Evolutionary conservation across 805 yeast genomes (phyloP).

Genomic region (Suhomyces prunicola): DNA sequence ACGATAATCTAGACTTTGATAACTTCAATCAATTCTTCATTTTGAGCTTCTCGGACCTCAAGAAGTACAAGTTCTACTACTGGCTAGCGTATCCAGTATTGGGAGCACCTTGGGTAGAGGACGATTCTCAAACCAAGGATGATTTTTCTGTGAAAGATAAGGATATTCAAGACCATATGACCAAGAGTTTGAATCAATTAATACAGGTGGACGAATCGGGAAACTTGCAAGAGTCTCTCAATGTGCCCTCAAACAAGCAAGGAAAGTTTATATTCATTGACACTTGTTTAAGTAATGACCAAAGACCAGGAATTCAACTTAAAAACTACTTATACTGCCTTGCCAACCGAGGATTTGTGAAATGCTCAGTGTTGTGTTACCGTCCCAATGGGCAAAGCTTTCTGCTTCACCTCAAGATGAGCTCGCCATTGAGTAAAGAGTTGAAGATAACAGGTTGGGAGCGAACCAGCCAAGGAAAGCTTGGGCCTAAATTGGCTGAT

Average conservation of each 20-base stretch:
- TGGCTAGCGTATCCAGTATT: conserved; percentile 85
- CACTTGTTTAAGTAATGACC: conserved; percentile 22
- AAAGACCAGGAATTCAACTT: conserved; percentile 49
- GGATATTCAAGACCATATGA: background rate
- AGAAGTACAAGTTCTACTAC: conserved; percentile 81
- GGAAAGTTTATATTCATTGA: conserved; percentile 32
- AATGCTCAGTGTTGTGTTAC: conserved; percentile 22
- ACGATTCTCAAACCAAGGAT: background rate
- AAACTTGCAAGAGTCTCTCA: background rate
- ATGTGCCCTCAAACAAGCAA: background rate
- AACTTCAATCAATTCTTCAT: conserved; percentile 23
- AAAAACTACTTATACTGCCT: conserved; percentile 57
- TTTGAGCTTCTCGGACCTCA: conserved; percentile 81
- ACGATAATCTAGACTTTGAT: conserved; percentile 11
- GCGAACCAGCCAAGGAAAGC: conserved; percentile 64
- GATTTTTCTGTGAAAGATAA: background rate
- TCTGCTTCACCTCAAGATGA: conserved; percentile 29
- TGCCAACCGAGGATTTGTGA: conserved; percentile 22
- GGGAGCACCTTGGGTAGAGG: conserved; percentile 46
- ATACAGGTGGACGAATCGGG: background rate
- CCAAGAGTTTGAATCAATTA: background rate
- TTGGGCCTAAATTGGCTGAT: conserved; percentile 83
- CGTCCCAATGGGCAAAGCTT: conserved; percentile 19
- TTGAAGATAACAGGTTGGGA: conserved; percentile 83
- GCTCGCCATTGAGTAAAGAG: conserved; percentile 2